Conservation (phyloP, 208 protist genomes). For the Balamuthia mandrillaris region DNA sequence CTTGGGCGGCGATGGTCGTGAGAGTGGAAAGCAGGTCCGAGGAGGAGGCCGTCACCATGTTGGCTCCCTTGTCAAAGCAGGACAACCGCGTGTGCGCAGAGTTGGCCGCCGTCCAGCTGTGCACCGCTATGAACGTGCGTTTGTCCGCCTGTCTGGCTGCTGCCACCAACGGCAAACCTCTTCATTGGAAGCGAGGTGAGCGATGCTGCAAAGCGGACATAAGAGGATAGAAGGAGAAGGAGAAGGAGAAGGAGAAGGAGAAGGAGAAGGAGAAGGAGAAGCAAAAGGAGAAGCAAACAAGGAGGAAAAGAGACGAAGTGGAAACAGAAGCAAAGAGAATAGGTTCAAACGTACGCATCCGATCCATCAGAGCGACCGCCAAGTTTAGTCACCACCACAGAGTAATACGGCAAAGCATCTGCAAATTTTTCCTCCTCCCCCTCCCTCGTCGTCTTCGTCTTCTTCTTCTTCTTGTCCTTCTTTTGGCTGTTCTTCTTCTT, state of each 20-base stretch:
- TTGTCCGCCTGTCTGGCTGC: not conserved
- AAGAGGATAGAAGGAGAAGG: not conserved
- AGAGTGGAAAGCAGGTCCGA: not conserved
- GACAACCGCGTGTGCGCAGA: not conserved
- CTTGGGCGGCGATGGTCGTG: not conserved
- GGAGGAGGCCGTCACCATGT: not conserved
- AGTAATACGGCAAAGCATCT: not conserved
- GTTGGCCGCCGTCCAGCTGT: not conserved
- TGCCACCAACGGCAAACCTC: not conserved
- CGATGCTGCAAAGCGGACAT: no score
- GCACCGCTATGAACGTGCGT: not conserved
- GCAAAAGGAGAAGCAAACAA: not conserved
- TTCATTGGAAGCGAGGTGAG: not conserved
- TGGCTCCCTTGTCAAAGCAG: slow-evolving; percentile 8
- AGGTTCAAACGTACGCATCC: not conserved
- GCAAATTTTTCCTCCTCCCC: no score
- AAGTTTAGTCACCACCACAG: not conserved
- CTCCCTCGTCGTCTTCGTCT: no score
- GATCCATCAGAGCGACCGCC: not conserved
- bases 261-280: not conserved
- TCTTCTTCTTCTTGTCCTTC: no score
- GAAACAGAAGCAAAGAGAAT: no score
- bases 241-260: not conserved
- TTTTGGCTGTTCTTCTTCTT: no score
- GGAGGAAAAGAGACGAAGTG: not conserved